Evolutionary conservation across 2,329 filamentous ascomycete species (phyloP), one percentile per base, ranked within the genome.

Genomic region (Rhynchosporium graminicola): DNA sequence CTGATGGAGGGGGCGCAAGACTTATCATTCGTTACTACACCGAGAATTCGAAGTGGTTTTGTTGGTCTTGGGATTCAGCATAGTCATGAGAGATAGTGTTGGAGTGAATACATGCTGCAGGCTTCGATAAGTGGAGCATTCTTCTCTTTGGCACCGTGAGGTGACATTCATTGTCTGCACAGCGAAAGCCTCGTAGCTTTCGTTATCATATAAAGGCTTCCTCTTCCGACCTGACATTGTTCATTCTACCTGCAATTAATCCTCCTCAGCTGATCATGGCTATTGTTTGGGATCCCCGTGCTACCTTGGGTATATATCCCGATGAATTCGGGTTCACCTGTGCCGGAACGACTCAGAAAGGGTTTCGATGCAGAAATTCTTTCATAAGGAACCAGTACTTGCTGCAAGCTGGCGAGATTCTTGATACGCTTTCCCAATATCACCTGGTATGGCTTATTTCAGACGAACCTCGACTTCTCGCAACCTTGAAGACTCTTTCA

Each of bases 251-350:
- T 50, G 31, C 47, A 3, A 2, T 15, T 13, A 6, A 31, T 5
- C 33, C 13, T 13, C 10, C 12, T 13, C 13, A 5, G n/a, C 28
- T n/a, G 12, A 33, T 33, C 12, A 51, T 51, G 40, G 15, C 40
- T 2, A 4, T 20, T 20, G 20, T 33, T n/a, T 60, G 57, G 57
- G 26, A 60, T 31, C 47, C 57, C 45, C 59, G 59, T 26, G 20
- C 9, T 48, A 31, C 48, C 15, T 36, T 60, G 28, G 29, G 48
- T 38, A 29, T 55, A 9, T 60, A 60, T 47, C 59, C 59, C 13
- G 48, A 43, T 8, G 29, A 42, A 4, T 28, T 8, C n/a, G 48
- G 13, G 9, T 54, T 46, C 20, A 38, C 12, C 13, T 60, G 59
- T 36, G 29, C 56, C 10, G 59, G 59, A 28, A 15, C 12, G 15